phyloP scores from a whole-genome alignment of 164 flowering plant species.

The Amborella trichopoda region DNA sequence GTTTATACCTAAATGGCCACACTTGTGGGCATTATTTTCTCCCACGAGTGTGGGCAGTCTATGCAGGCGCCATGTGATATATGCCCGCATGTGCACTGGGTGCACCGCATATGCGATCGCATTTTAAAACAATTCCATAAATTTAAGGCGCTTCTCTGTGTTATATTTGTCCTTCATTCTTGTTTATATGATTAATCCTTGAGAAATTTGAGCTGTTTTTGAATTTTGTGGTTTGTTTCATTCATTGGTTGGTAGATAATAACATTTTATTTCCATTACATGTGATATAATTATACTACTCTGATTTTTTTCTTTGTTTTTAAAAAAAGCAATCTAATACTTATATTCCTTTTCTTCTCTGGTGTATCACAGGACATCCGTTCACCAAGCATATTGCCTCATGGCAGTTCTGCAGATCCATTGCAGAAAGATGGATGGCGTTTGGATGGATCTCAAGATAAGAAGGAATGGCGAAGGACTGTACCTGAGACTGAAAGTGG shows the following conservation, averaged over 20 bases:
- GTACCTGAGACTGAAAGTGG: slow-evolving; percentile 43
- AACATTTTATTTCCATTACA: too few relatives aligned
- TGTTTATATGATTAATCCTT: background rate
- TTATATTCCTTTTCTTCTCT: background rate
- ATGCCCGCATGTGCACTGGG: too few relatives aligned
- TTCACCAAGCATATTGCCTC: slow-evolving; percentile 23
- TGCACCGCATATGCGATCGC: too few relatives aligned
- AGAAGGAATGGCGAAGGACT: slow-evolving; percentile 63
- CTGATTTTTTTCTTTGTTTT: background rate
- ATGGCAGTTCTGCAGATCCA: slow-evolving; percentile 21
- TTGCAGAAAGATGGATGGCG: slow-evolving; percentile 66
- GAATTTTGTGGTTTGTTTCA: background rate
- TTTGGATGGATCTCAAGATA: slow-evolving; percentile 62
- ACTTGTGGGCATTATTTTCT: too few relatives aligned
- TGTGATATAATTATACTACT: too few relatives aligned
- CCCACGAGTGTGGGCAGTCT: too few relatives aligned
- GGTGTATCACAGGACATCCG: slow-evolving; percentile 38
- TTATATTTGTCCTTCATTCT: too few relatives aligned
- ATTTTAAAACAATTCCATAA: too few relatives aligned
- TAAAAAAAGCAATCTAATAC: background rate
- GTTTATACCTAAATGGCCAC: too few relatives aligned
- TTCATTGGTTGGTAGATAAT: background rate
- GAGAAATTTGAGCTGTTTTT: background rate
- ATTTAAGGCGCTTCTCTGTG: too few relatives aligned
- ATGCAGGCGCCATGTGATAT: too few relatives aligned